Evolutionary conservation across 2,329 filamentous ascomycete genomes (phyloP), one percentile per base, ranked within the genome.

Genomic region (Aspergillus candidus): DNA sequence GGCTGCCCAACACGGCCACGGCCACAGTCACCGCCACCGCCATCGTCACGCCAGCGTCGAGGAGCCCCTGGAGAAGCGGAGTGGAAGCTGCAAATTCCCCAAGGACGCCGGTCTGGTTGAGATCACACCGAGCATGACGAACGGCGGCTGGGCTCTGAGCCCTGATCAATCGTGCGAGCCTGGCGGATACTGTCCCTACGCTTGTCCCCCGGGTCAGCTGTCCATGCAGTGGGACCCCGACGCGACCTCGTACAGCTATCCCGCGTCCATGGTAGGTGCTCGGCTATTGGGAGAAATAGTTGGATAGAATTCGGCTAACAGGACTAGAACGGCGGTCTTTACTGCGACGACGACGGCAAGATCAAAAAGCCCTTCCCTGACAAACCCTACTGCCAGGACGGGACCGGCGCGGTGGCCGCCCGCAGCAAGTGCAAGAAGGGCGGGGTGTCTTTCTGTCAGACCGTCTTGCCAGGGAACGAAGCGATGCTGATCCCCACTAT

Each of bases 401-500:
- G 85, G 36, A 79, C 79, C 14, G 84, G 83, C 35, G 61, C 79
- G 6, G 75, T 90, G 42, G 70, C 73, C 44, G 85, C 77, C 31
- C 72, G 80, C 48, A 90, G 88, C 71, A 81, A 82, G 54, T 78
- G 76, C 49, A 75, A 47, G 14, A 41, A 78, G 35, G 69, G 72
- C 31, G 59, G 74, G 11, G 76, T 88, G 43, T 79, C 86, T 3
- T 87, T 86, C 67, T 90, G 86, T 66, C 86, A 90, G 67, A 90
- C 86, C 4, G 83, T 88, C 11, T 68, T 89, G 48, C 86, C 86
- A 13, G 86, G 86, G 39, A 84, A 88, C 57, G 86, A 90, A 69
- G 83, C 83, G 48, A 90, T 90, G 85, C 72, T 89, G 54, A 89
- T 89, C 56, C 84, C 85, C 12, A 90, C 84, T n/a, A 66, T 81